These are phyloP conservation scores for Syzygium oleosum DNA, from an alignment of 345 rosid species.

Conservation along the genomic window DNA sequence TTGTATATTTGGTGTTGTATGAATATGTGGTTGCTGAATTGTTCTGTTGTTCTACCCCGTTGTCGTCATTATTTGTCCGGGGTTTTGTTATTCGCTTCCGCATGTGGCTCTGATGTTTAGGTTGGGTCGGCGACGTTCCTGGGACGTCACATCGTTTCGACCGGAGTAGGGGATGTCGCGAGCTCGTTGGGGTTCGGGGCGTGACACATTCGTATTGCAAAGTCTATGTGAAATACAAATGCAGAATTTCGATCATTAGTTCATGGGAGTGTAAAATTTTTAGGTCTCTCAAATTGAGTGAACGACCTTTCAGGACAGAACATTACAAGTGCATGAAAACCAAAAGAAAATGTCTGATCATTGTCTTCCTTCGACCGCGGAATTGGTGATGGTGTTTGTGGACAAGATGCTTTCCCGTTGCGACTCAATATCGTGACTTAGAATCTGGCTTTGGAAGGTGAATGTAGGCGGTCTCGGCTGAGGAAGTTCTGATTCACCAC, in stretches of 20 bases:
- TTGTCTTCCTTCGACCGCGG: neutral
- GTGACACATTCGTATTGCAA: neutral
- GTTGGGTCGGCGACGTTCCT: no score
- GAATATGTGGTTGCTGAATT: no score
- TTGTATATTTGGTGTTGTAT: no score
- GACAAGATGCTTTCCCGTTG: neutral
- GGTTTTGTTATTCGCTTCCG: no score
- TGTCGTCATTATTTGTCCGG: no score
- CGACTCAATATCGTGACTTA: neutral
- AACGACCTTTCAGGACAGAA: neutral
- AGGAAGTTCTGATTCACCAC: neutral
- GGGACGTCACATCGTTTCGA: no score
- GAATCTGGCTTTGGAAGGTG: neutral
- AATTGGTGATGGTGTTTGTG: neutral
- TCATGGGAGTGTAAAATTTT: neutral
- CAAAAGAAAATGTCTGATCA: neutral
- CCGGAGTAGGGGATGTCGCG: no score
- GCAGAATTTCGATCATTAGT: neutral
- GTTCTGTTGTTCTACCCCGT: no score
- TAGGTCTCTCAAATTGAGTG: neutral
- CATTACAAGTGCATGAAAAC: neutral
- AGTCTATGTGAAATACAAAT: neutral
- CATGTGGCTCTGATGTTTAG: no score
- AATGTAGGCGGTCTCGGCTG: neutral
- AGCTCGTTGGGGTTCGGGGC: no score